phyloP scores from a whole-genome alignment of 495 filamentous ascomycete species.

The Penicillium daleae region DNA sequence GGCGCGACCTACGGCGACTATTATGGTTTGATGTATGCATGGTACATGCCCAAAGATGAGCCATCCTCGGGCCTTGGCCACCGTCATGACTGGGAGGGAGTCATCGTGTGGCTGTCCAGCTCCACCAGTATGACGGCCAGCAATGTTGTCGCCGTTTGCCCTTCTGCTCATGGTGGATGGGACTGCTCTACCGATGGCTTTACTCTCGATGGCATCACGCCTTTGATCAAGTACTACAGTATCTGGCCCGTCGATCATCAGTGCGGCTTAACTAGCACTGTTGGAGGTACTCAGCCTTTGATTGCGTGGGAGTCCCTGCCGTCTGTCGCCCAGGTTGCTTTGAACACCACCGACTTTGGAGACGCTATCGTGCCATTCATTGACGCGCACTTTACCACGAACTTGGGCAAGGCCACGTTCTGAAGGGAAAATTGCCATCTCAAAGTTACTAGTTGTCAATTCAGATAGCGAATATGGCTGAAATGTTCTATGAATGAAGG shows the following conservation, averaged over 20 bases:
- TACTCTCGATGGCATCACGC: conserved; percentile 39
- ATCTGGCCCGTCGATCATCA: conserved; percentile 56
- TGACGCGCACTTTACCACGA: conserved; percentile 20
- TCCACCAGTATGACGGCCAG: conserved; percentile 37
- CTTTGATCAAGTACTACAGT: conserved; percentile 53
- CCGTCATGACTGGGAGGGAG: conserved; percentile 57
- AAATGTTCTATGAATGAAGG: too few species aligned
- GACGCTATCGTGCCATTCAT: conserved; percentile 28
- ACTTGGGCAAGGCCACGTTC: conserved; percentile 27
- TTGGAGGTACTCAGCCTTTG: conserved; percentile 56
- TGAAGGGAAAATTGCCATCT: conserved; percentile 1
- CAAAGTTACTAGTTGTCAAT: too few species aligned
- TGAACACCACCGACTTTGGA: conserved; percentile 32
- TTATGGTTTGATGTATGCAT: conserved; percentile 58
- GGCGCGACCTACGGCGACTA: conserved; percentile 27
- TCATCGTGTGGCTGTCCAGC: conserved; percentile 50
- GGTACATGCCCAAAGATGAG: conserved; percentile 56
- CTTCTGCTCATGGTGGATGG: conserved; percentile 56
- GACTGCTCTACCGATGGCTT: conserved; percentile 48
- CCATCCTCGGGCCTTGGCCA: conserved; percentile 49
- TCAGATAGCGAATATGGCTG: too few species aligned
- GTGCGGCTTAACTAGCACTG: conserved; percentile 43
- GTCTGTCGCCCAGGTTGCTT: conserved; percentile 22
- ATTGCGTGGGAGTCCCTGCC: conserved; percentile 59
- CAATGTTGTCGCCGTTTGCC: conserved; percentile 55